phyloP scores from a whole-genome alignment of 1,139 yeast species.

The Yamadazyma conglobata region DNA sequence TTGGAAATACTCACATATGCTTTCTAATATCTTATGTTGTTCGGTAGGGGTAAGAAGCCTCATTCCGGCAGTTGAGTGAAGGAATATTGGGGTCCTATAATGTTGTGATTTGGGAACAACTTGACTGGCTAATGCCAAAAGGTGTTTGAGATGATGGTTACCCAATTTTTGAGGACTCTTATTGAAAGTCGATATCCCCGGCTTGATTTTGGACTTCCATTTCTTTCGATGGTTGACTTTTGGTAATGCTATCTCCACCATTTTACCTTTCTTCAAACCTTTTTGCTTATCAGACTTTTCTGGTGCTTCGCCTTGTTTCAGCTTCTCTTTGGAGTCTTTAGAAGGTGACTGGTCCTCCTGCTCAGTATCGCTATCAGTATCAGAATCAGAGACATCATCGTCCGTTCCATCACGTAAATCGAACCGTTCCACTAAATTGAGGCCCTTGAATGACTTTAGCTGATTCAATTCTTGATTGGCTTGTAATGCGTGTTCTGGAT shows the following conservation, averaged over 20 bases:
- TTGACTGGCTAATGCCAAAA: slow-evolving; percentile 52
- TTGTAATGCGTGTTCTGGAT: slow-evolving; percentile 36
- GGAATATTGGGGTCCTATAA: slow-evolving; percentile 67
- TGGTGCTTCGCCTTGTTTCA: slow-evolving; percentile 12
- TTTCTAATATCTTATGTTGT: slow-evolving; percentile 48
- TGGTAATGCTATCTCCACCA: slow-evolving; percentile 27
- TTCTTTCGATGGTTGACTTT: slow-evolving; percentile 40
- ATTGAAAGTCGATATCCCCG: slow-evolving; percentile 63
- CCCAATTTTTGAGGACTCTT: slow-evolving; percentile 54
- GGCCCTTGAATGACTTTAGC: slow-evolving; percentile 6
- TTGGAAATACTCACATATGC: slow-evolving; percentile 55
- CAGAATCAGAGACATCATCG: slow-evolving; percentile 11
- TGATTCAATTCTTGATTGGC: slow-evolving; percentile 19
- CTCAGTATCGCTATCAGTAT: slow-evolving; percentile 15
- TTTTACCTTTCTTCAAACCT: slow-evolving; percentile 13
- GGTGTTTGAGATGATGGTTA: slow-evolving; percentile 51
- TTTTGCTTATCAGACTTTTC: slow-evolving; percentile 14
- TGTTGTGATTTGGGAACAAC: slow-evolving; percentile 68
- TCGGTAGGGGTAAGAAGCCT: slow-evolving; percentile 56
- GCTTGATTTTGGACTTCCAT: slow-evolving; percentile 62
- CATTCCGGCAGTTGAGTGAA: slow-evolving; percentile 83
- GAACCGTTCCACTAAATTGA: slow-evolving; percentile 17
- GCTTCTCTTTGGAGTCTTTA: slow-evolving; percentile 14
- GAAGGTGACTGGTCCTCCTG: too few relatives aligned
- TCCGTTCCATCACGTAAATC: slow-evolving; percentile 8